phyloP scores from a whole-genome alignment of 352 stramenopile species.

The Pythium vanterpoolii region DNA sequence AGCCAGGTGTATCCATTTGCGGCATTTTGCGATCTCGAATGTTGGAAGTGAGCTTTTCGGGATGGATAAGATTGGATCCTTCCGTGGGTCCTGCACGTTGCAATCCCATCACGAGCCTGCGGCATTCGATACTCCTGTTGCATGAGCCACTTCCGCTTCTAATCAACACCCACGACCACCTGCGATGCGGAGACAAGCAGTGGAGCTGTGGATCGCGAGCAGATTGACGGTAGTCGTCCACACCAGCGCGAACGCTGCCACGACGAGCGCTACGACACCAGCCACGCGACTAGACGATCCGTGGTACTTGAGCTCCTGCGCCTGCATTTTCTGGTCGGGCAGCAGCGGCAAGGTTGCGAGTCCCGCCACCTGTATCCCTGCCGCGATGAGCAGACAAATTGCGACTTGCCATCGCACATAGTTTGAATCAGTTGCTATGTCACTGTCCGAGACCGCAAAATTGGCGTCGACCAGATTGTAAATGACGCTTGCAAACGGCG shows the following conservation, averaged over 20 bases:
- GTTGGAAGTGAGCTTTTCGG: not conserved
- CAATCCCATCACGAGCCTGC: not conserved
- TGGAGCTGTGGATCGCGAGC: constrained; percentile 59
- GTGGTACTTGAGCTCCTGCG: constrained; percentile 55
- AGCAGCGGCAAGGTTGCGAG: constrained; percentile 49
- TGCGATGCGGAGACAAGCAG: constrained; percentile 57
- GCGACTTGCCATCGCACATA: constrained; percentile 61
- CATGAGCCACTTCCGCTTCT: not conserved
- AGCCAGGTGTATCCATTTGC: constrained; percentile 23
- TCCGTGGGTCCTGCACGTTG: not conserved
- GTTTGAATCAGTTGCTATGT: constrained; percentile 53
- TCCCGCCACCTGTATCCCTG: constrained; percentile 41
- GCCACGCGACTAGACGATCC: constrained; percentile 43
- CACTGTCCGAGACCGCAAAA: constrained; percentile 55
- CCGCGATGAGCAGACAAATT: constrained; percentile 50
- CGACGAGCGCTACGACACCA: constrained; percentile 32
- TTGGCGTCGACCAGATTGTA: constrained; percentile 50
- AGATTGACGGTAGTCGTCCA: constrained; percentile 62
- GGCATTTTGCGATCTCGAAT: not conserved
- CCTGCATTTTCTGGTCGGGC: constrained; percentile 58
- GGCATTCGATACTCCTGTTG: too few species aligned
- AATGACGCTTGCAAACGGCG: constrained; percentile 48
- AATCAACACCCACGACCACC: constrained; percentile 47
- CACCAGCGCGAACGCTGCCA: constrained; percentile 34
- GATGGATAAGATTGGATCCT: not conserved